Evolutionary conservation across 495 filamentous ascomycete genomes (phyloP).

Genomic region (Xylaria curta): DNA sequence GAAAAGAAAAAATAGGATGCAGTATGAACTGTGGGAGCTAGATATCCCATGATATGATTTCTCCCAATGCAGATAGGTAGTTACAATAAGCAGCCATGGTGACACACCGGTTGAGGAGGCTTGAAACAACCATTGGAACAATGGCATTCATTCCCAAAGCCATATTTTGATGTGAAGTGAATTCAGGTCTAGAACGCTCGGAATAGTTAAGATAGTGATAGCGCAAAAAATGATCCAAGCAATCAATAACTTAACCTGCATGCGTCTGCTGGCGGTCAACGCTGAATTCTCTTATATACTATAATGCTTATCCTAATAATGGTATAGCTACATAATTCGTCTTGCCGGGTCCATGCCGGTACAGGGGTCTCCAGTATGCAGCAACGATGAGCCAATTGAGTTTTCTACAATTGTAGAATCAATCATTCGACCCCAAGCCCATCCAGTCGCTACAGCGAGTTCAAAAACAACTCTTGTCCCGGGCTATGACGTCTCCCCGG

Average conservation of each 20-base stretch:
- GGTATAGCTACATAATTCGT: not conserved
- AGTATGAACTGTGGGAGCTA: not conserved
- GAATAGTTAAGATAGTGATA: too few species aligned
- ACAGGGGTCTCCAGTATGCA: not conserved
- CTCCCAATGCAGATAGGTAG: not conserved
- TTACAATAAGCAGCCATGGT: not conserved
- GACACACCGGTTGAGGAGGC: not conserved
- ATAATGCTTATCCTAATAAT: not conserved
- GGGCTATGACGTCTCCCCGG: conserved; percentile 19
- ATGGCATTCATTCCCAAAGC: too few species aligned
- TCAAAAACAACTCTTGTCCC: not conserved
- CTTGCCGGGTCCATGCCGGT: not conserved
- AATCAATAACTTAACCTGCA: too few species aligned
- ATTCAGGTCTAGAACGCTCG: not conserved
- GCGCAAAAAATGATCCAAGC: too few species aligned
- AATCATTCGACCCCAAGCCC: too few species aligned
- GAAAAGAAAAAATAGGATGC: not conserved
- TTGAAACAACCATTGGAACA: too few species aligned
- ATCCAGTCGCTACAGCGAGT: not conserved
- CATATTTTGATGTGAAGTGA: not conserved
- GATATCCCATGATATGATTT: not conserved
- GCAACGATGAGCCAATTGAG: conserved; percentile 15
- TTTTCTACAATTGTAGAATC: conserved; percentile 12
- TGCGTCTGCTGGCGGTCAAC: too few species aligned
- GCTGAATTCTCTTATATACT: not conserved